Evolutionary conservation across 768 basidiomycete species (phyloP).

Genomic region (Lanmaoa rubissima): DNA sequence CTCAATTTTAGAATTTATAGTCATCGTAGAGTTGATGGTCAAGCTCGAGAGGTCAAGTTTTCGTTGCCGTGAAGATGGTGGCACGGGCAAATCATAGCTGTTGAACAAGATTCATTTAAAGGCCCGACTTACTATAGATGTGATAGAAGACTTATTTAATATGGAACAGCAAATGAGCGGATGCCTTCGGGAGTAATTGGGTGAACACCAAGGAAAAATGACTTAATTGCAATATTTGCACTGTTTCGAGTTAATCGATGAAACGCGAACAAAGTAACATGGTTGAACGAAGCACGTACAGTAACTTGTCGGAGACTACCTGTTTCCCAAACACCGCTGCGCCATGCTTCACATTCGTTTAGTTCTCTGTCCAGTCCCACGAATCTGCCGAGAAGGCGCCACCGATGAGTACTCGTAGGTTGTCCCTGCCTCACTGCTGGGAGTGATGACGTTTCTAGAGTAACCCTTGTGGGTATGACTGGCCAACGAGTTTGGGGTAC

Average conservation of each 20-base stretch:
- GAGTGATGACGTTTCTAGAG: slow-evolving; percentile 15
- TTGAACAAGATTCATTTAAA: too few species aligned
- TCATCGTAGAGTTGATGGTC: not conserved
- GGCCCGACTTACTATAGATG: too few species aligned
- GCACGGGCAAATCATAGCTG: too few species aligned
- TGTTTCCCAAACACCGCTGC: too few species aligned
- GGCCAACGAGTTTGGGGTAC: too few species aligned
- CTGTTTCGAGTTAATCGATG: not conserved
- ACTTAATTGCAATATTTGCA: not conserved
- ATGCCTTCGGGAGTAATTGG: not conserved
- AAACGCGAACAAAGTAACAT: slow-evolving; percentile 9
- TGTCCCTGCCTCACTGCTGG: slow-evolving; percentile 25
- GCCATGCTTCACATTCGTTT: not conserved
- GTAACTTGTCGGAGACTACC: not conserved
- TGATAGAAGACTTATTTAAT: slow-evolving; percentile 1
- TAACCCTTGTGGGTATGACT: slow-evolving; percentile 25
- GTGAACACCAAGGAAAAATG: not conserved
- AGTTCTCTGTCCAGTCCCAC: not conserved
- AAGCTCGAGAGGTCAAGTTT: not conserved
- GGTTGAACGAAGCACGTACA: slow-evolving; percentile 12
- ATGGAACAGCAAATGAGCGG: not conserved
- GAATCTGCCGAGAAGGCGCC: slow-evolving; percentile 21
- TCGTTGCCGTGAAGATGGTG: not conserved
- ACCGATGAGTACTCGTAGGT: slow-evolving; percentile 28
- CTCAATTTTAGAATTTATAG: not conserved